phyloP scores from a whole-genome alignment of 768 basidiomycete genomes.

The Lyophyllum decastes region DNA sequence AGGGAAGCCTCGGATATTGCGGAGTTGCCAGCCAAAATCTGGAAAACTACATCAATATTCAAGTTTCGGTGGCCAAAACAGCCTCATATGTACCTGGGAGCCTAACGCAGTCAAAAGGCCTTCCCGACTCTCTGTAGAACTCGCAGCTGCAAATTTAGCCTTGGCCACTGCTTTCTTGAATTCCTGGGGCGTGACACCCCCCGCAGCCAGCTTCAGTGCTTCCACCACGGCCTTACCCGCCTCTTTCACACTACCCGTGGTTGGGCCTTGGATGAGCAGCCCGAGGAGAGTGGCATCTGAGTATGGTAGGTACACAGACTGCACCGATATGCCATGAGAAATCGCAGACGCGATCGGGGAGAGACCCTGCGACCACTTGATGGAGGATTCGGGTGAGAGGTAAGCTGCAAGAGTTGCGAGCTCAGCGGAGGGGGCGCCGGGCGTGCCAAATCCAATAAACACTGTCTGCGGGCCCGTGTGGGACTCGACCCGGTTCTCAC shows the following conservation, averaged over 20 bases:
- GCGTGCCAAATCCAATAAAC: constrained; percentile 86
- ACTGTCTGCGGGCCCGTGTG: constrained; percentile 69
- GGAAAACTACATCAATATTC: background rate
- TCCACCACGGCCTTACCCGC: constrained; percentile 71
- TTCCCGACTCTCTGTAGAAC: constrained; percentile 65
- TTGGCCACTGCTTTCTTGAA: constrained; percentile 82
- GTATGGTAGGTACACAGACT: constrained; percentile 82
- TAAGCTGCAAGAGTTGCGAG: constrained; percentile 80
- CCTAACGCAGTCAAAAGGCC: constrained; percentile 66
- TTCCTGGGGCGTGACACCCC: constrained; percentile 64
- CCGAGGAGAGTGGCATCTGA: constrained; percentile 91
- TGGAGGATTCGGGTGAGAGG: constrained; percentile 73
- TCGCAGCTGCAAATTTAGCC: constrained; percentile 84
- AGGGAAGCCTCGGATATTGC: constrained; percentile 64
- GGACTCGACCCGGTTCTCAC: constrained; percentile 76
- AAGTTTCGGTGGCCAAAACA: background rate
- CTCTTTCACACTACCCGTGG: constrained; percentile 60
- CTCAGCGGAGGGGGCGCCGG: constrained; percentile 64
- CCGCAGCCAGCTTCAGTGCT: constrained; percentile 64
- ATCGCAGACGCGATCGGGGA: constrained; percentile 67
- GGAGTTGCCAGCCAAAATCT: constrained; percentile 62
- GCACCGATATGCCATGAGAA: constrained; percentile 62
- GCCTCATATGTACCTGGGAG: constrained; percentile 48
- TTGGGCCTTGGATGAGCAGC: constrained; percentile 72
- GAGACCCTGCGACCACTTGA: constrained; percentile 85